A percentile compares a stretch with the other conserved stretches of the same genome.
These are phyloP conservation scores for Rhodotorula graminis DNA, from an alignment of 768 basidiomycete genomes.

Conservation along the genomic window DNA sequence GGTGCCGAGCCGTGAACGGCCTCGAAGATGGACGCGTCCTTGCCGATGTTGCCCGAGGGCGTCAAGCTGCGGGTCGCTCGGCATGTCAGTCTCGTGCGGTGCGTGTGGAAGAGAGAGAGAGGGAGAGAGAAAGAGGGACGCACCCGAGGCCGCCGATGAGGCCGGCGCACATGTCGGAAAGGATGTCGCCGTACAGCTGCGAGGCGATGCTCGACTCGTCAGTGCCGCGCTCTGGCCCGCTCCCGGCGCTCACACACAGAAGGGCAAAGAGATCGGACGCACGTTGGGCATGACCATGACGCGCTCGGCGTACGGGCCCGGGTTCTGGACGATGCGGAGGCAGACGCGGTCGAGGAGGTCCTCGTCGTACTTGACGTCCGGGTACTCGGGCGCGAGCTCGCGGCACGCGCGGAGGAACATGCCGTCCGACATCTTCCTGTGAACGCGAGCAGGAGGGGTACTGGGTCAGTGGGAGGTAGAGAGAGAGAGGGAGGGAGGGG, in stretches of 20 bases:
- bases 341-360: conserved; percentile 95
- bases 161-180: conserved; percentile 88
- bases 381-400: conserved; percentile 91
- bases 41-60: conserved; percentile 42
- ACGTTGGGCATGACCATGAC: conserved; percentile 99
- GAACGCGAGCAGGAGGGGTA: not conserved
- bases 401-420: conserved; percentile 99
- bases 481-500: not conserved
- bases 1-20: conserved; percentile 99
- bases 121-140: not conserved
- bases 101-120: not conserved
- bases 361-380: conserved; percentile 87
- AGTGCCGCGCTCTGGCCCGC: too few relatives aligned
- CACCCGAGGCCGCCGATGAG: conserved; percentile 89
- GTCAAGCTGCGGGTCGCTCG: conserved; percentile 16
- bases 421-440: conserved; percentile 99
- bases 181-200: conserved; percentile 42
- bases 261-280: not conserved
- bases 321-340: conserved; percentile 90
- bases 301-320: conserved; percentile 83
- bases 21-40: conserved; percentile 99
- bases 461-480: too few relatives aligned
- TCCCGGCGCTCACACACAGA: too few relatives aligned
- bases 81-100: not conserved
- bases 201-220: not conserved